phyloP scores from a whole-genome alignment of 2,329 filamentous ascomycete species.

The Pseudogymnoascus sp. region DNA sequence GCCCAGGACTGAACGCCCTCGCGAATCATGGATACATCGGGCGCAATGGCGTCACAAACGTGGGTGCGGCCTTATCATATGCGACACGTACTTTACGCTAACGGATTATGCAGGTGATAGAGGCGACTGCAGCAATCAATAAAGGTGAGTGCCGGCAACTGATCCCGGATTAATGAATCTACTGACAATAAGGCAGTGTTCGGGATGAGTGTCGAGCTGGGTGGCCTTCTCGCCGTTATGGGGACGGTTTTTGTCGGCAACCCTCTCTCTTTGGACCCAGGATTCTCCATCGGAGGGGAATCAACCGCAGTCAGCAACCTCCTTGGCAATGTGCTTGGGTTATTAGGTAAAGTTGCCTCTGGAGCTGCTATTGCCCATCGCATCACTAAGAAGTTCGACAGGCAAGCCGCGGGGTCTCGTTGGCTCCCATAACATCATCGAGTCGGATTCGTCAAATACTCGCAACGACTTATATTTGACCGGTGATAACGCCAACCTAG shows the following conservation, averaged over 20 bases:
- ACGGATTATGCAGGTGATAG: conserved; percentile 9
- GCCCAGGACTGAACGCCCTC: conserved; percentile 36
- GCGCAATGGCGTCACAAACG: conserved; percentile 30
- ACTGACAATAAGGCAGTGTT: conserved; percentile 30
- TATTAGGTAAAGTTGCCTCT: neutral
- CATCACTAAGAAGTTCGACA: neutral
- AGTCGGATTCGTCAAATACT: conserved; percentile 23
- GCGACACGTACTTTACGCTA: conserved; percentile 6
- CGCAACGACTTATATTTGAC: conserved; percentile 22
- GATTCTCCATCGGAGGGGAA: conserved; percentile 37
- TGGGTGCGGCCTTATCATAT: conserved; percentile 17
- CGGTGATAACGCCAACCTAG: conserved; percentile 39
- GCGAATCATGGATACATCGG: conserved; percentile 38
- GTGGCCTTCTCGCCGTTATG: conserved; percentile 34
- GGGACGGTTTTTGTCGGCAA: conserved; percentile 39
- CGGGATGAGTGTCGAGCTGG: conserved; percentile 38
- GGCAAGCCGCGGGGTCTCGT: conserved; percentile 21
- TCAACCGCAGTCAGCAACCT: conserved; percentile 10
- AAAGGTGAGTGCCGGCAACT: conserved; percentile 22
- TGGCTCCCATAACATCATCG: conserved; percentile 24
- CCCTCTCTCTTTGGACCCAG: conserved; percentile 35
- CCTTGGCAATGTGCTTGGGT: conserved; percentile 11
- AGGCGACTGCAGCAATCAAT: conserved; percentile 31
- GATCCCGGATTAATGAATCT: neutral
- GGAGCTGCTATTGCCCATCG: neutral